Conservation (phyloP, 164 flowering plant genomes). For the Nelumbo lutea region DNA sequence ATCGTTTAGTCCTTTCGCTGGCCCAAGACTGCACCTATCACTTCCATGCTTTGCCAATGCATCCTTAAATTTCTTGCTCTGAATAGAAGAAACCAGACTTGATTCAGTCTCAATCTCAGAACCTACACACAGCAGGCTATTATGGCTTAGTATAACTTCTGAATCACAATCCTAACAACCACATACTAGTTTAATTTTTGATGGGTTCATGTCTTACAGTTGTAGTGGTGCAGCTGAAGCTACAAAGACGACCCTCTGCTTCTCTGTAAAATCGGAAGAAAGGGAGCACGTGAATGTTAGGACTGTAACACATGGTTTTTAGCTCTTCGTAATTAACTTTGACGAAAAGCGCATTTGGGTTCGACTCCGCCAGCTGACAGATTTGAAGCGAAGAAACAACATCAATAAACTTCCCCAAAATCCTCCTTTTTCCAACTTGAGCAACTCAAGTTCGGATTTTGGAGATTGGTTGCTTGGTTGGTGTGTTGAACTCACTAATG, state of each 20-base stretch:
- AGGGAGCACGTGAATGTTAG: constrained; percentile 65
- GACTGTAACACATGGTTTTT: constrained; percentile 48
- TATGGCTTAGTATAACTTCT: too few species aligned
- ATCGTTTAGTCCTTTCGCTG: constrained; percentile 75
- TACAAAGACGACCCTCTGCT: constrained; percentile 52
- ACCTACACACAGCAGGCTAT: too few species aligned
- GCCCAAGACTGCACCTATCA: constrained; percentile 49
- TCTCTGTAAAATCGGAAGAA: constrained; percentile 77
- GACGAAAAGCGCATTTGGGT: constrained; percentile 52
- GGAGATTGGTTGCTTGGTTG: not conserved
- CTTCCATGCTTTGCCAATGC: constrained; percentile 63
- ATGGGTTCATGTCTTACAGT: constrained; percentile 45
- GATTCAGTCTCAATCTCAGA: too few species aligned
- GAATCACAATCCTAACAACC: too few species aligned
- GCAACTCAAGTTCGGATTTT: not conserved
- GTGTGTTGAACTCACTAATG: not conserved
- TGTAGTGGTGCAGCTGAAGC: constrained; percentile 83
- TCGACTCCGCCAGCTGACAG: constrained; percentile 65
- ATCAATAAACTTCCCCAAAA: too few species aligned
- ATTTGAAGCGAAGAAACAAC: not conserved
- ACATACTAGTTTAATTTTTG: too few species aligned
- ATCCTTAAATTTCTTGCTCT: constrained; percentile 85
- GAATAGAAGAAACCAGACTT: constrained; percentile 1
- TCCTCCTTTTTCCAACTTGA: too few species aligned
- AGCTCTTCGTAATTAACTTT: constrained; percentile 69